phyloP scores from a whole-genome alignment of 108 stramenopile genomes.

The Skeletonema grethae region DNA sequence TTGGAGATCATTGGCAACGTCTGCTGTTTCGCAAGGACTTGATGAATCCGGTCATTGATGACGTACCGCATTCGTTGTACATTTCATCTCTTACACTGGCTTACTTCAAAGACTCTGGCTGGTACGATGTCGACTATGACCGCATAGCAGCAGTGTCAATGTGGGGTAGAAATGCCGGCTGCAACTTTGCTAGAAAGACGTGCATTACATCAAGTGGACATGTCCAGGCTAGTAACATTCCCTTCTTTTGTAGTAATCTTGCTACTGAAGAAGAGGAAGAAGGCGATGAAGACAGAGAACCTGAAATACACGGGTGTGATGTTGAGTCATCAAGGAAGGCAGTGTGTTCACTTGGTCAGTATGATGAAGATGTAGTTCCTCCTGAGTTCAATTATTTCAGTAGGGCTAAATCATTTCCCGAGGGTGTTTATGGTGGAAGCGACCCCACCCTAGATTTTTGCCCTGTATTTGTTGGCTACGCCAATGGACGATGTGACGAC shows the following conservation, averaged over 20 bases:
- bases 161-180: conserved; percentile 86
- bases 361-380: conserved; percentile 54
- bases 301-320: conserved; percentile 74
- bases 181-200: conserved; percentile 70
- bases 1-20: conserved; percentile 87
- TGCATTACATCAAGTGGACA: conserved; percentile 65
- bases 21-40: conserved; percentile 73
- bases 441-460: conserved; percentile 83
- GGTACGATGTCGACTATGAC: conserved; percentile 80
- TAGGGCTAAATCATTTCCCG: conserved; percentile 45
- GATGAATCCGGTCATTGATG: conserved; percentile 82
- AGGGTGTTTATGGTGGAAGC: conserved; percentile 57
- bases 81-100: conserved; percentile 81
- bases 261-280: conserved; percentile 13
- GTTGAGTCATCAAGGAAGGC: conserved; percentile 80
- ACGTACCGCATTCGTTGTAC: conserved; percentile 54
- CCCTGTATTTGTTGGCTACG: conserved; percentile 74
- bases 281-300: conserved; percentile 1
- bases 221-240: conserved; percentile 58
- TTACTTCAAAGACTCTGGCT: conserved; percentile 84
- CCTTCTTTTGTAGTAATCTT: conserved; percentile 79
- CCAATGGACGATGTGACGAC: conserved; percentile 66
- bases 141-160: conserved; percentile 55
- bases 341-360: conserved; percentile 75
- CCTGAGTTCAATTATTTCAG: conserved; percentile 77